Base-by-base conservation (phyloP, 768 basidiomycete genomes). In the Psilocybe cyanescens region DNA sequence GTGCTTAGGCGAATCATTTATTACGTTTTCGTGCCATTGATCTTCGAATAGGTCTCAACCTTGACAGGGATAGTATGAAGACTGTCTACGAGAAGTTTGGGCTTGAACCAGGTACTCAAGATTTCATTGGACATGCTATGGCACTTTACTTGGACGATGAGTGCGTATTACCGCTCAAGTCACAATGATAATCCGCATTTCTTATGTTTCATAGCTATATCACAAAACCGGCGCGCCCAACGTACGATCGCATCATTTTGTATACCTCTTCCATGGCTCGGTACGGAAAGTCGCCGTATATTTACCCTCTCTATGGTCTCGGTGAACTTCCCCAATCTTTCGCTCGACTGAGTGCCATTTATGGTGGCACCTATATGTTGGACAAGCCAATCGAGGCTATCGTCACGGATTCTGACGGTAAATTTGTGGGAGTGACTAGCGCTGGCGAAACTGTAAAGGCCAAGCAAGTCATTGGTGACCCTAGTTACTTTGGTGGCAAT, bases 281-380 rank as follows among this genome's bases (percentile, higher is more conserved):
- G 54, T 99, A 97, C 76, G 97, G 97, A 68, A 99, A 99, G 78
- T 99, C 97, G 11, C 97, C 97, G 0, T 99, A 99, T 82, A 97
- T 99, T 72, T 99, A 99, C 81, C 97, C 97, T 14, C 84, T 98
- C 41, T 99, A 99, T 76, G 97, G 97, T 64, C 92, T 99, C 61
- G 97, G 97, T 67, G 97, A 99, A 74, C 92, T 99, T 53, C 97
- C 97, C 8, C 97, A 99, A 73, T 94, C 97, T 2, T 99, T 99
- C 72, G 97, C 97, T 7, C 94, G 97, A 69, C 87, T 99, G 57
- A 95, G 92, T 64, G 97, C 97, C 66, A 98, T 99, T 74, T 98
- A 99, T 72, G 97, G 97, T 44, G 97, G 97, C 45, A 99, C 97
- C 11, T 99, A 99, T 81, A 99, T 99, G 97, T 90, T 99, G 59